phyloP scores from a whole-genome alignment of 2,329 filamentous ascomycete genomes.

The Exophiala viscosa region DNA sequence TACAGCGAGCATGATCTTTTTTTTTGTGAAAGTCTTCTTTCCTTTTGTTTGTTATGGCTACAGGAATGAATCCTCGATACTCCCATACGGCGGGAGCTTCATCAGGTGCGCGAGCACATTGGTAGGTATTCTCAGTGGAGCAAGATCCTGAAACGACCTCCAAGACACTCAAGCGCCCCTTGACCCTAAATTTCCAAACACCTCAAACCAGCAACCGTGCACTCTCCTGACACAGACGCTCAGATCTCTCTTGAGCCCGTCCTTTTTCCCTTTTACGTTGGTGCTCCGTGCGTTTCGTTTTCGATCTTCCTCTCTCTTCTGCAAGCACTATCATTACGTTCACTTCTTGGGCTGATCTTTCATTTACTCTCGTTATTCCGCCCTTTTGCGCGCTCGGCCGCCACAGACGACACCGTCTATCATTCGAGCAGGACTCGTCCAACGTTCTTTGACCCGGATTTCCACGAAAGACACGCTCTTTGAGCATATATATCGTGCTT shows the following conservation, averaged over 20 bases:
- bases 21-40: not conserved
- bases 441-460: slow-evolving; percentile 1
- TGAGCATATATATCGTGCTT: not conserved
- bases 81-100: not conserved
- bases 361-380: not conserved
- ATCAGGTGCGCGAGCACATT: slow-evolving; percentile 8
- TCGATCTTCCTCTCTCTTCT: slow-evolving; percentile 9
- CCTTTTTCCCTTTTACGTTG: slow-evolving; percentile 11
- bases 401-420: slow-evolving; percentile 15
- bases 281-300: slow-evolving; percentile 13
- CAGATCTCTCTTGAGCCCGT: slow-evolving; percentile 16
- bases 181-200: slow-evolving; percentile 11
- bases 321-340: slow-evolving; percentile 4
- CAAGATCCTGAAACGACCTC: slow-evolving; percentile 18
- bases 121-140: slow-evolving; percentile 13
- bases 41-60: not conserved
- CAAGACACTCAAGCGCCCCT: slow-evolving; percentile 17
- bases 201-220: slow-evolving; percentile 18
- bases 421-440: slow-evolving; percentile 24
- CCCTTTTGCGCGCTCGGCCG: slow-evolving; percentile 3
- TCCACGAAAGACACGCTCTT: not conserved
- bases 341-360: slow-evolving; percentile 2
- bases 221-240: slow-evolving; percentile 16
- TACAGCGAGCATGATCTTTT: too few relatives aligned
- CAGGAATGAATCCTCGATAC: not conserved